Evolutionary conservation across 2,329 filamentous ascomycete genomes (phyloP), one percentile per base, ranked within the genome.

Genomic region (Annulohypoxylon truncatum): DNA sequence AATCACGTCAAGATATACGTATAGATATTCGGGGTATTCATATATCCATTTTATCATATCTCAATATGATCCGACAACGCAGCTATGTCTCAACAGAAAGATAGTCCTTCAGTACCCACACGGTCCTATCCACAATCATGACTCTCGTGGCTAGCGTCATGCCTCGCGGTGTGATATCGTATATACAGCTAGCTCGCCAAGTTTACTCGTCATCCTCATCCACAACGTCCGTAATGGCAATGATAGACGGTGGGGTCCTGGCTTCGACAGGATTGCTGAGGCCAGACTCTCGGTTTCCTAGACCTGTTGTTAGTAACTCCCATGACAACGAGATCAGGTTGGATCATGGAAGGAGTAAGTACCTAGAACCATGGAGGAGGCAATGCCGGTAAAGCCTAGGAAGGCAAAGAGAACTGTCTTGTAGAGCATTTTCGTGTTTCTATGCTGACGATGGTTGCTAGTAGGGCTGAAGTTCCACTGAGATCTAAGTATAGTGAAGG

Each of bases 341-440:
- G n/a, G 12, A 18, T 31, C 8, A 5, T 44, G 3, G 33, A 8
- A 44, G 15, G 26, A 22, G 24, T 18, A 51, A 6, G 10, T 57
- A 63, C 60, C 60, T 52, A 63, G 31, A 47, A 57, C 60, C 60
- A 63, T 63, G 5, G 60, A 50, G 13, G 60, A 57, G 29, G 48
- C 60, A 20, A 57, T 33, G 38, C 60, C 47, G 22, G 47, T 63
- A 29, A 63, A 50, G 13, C 60, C 60, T 5, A 63, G 38, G 24
- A 57, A 18, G 53, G 60, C 46, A n/a, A 63, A 29, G 38, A 63
- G 26, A 18, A 63, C 22, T 5, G 53, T 57, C 60, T 56, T 63
- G 53, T 57, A 57, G 15, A 57, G 52, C 60, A 63, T 63, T 2
- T 54, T 54, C 28, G 7, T 12, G 33, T 13, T 35, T 35, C 13